Evolutionary conservation across 306 rosid species (phyloP), one percentile per base, ranked within the genome.

Genomic region (Erythrophleum fordii): DNA sequence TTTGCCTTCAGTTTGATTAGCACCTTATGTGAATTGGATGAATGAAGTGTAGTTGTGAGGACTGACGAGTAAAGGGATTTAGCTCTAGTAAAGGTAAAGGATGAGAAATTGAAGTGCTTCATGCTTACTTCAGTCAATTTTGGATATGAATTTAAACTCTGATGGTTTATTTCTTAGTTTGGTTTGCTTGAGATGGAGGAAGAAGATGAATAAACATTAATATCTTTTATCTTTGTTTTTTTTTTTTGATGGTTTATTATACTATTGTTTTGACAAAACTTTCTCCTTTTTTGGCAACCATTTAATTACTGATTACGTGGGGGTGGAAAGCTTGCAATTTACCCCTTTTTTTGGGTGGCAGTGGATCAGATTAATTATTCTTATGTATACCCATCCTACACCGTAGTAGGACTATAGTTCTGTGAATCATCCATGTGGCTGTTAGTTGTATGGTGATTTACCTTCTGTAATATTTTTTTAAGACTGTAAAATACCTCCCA

Each of bases 401-500:
- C 22, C 20, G 16, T 5, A 49, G 20, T 49, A 3, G 22, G 55
- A 49, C 55, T 49, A 14, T 49, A 6, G 20, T 49, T 49, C 55
- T 49, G 4, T 31, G 4, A 31, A 49, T 16, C 55, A 17, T 49
- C 22, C 16, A 4, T 17, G 55, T 49, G 22, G 22, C 20, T 49
- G 20, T 49, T 17, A 46, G 18, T 11, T 55, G 62, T 22, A 23
- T 9, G 3, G 34, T 69, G 20, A 44, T 42, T 22, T 44, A 4
- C 56, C 56, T 60, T 75, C 31, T 61, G 13, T 44, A 1, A 13
- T 17, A 17, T 17, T 65, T 42, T 28, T 17, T 26, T 65, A 8
- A 3, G 13, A 18, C n/a, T 41, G 69, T 56, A 75, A 53, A 66
- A 29, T 52, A 22, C 51, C 65, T 22, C 84, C 16, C 42, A 45